A percentile compares a stretch with the other conserved stretches of the same genome.
phyloP scores from a whole-genome alignment of 1,284 basidiomycete genomes.

The Lignosus rhinocerotis region DNA sequence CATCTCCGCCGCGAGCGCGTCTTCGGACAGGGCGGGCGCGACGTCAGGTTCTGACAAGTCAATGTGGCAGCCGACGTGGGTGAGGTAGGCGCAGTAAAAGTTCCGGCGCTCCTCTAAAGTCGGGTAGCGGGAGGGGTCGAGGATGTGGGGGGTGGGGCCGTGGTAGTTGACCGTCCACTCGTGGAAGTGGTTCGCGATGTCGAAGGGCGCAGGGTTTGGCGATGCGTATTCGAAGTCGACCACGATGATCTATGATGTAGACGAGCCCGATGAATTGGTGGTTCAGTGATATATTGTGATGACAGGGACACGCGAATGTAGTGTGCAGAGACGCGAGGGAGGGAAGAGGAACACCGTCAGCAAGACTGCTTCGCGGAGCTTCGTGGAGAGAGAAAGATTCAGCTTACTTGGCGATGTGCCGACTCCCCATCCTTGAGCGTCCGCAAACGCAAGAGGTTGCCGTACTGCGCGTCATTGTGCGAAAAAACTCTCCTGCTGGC shows the following conservation, averaged over 20 bases:
- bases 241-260: constrained; percentile 71
- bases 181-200: constrained; percentile 95
- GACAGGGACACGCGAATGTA: neutral
- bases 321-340: neutral
- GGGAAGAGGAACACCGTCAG: constrained; percentile 10
- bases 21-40: constrained; percentile 27
- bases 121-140: constrained; percentile 73
- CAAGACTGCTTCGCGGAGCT: constrained; percentile 1
- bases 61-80: constrained; percentile 37
- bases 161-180: constrained; percentile 96
- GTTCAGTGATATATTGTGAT: constrained; percentile 4
- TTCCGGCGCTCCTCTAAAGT: constrained; percentile 70
- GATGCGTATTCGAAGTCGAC: constrained; percentile 96
- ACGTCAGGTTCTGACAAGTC: constrained; percentile 23
- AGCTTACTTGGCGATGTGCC: constrained; percentile 66
- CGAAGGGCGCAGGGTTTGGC: constrained; percentile 86
- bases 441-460: constrained; percentile 82
- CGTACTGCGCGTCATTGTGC: constrained; percentile 94
- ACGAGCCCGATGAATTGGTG: neutral
- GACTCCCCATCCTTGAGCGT: constrained; percentile 53
- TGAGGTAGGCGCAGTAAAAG: constrained; percentile 85
- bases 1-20: constrained; percentile 41
- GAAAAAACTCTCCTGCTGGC: constrained; percentile 71
- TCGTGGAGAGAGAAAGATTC: constrained; percentile 4
- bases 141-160: constrained; percentile 70